Conservation (phyloP, 202 grass and related monocot genomes). For the Brachypodium distachyon region DNA sequence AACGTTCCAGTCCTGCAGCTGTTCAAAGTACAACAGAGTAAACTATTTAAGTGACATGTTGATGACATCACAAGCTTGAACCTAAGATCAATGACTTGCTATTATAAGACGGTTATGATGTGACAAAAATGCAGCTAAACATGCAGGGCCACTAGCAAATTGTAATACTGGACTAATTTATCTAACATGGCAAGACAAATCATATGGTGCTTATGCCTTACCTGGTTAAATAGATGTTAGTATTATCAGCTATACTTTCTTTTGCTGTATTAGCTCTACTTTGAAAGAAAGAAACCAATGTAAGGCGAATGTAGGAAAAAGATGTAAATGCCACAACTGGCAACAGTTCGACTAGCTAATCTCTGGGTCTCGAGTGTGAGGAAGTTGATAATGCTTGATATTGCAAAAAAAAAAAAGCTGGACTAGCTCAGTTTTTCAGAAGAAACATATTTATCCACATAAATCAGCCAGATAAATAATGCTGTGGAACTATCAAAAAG, state of each 20-base stretch:
- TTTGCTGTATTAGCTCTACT: no score
- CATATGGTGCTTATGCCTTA: neutral
- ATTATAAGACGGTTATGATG: neutral
- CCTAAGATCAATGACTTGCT: neutral
- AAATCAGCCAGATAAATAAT: neutral
- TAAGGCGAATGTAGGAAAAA: neutral
- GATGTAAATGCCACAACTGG: neutral
- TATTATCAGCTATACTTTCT: no score
- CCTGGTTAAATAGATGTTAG: neutral
- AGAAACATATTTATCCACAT: neutral
- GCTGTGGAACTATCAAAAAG: neutral
- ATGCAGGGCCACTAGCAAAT: neutral
- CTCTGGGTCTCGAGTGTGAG: neutral
- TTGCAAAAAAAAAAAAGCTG: neutral
- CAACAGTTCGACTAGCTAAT: neutral
- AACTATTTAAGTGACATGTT: conserved; percentile 21
- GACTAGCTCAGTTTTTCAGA: conserved; percentile 12
- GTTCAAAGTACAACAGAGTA: conserved; percentile 39
- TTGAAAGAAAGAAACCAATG: neutral
- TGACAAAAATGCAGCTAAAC: neutral
- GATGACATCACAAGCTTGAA: neutral
- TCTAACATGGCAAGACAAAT: conserved; percentile 15
- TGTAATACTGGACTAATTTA: neutral
- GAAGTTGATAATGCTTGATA: neutral
- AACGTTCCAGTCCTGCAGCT: conserved; percentile 80